Evolutionary conservation across 495 filamentous ascomycete species (phyloP), one percentile per base, ranked within the genome.

Genomic region (Penicillium maclennaniae): DNA sequence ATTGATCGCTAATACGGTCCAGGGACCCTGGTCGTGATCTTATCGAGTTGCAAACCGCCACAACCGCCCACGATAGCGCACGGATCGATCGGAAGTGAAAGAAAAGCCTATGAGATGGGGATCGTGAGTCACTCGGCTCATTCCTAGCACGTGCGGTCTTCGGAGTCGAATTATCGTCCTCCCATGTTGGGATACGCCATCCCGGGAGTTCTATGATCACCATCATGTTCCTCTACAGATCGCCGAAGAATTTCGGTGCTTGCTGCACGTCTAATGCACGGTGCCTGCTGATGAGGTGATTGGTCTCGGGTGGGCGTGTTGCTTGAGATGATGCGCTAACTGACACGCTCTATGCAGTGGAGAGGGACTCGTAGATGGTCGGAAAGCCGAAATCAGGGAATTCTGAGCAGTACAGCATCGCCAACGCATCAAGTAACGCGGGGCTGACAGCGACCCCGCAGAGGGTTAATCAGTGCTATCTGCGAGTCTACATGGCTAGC

Each of bases 371-470:
- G 39, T 39, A 43, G 39, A 50, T 40, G 26, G 7, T 14, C 48
- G 26, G 15, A 20, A 46, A 46, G 34, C 12, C 23, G 45, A 39
- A 61, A 64, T 53, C 60, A 59, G 47, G 63, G 55, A 60, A 61
- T 51, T 47, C 41, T 52, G 53, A 60, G 43, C 47, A 55, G 47
- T 50, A 59, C 49, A 49, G 39, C 56, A 56, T 56, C 50, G 64
- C 59, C 65, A 68, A 52, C 62, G 54, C 65, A 68, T 65, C 56
- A 61, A 51, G 51, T 51, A 65, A 55, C 59, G 63, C 63, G 59
- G 63, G 63, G 66, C 55, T 62, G 27, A 20, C 8, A 27, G 16
- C 46, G 26, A 56, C 58, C 61, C 59, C 59, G 54, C 62, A 60
- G 42, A 54, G 25, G 28, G 43, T 21, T 49, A 40, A 41, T 53